Percentiles rank a stretch among this genome's conserved stretches.
Conservation (phyloP, 1,139 yeast genomes). For the Pichia sp. region DNA sequence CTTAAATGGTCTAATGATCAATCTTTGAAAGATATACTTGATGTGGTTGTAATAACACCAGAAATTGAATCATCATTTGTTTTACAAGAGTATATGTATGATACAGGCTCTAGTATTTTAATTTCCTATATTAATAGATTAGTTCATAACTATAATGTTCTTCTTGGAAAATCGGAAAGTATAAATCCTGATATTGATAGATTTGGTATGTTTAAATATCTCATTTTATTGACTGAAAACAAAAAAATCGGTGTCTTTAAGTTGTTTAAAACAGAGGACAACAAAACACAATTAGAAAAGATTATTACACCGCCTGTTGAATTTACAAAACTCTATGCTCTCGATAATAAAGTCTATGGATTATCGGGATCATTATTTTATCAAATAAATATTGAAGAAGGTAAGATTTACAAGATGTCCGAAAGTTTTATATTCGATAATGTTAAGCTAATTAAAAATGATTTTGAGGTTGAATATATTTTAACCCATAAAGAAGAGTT, state of each 20-base stretch:
- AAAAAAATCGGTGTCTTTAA: constrained; percentile 44
- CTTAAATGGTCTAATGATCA: constrained; percentile 45
- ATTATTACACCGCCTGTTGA: constrained; percentile 25
- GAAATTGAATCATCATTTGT: constrained; percentile 32
- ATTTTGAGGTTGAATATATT: constrained; percentile 5
- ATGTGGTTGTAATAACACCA: constrained; percentile 37
- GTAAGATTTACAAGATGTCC: constrained; percentile 12
- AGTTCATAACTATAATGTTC: constrained; percentile 32
- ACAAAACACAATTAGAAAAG: constrained; percentile 2
- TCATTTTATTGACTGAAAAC: constrained; percentile 39
- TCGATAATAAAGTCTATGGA: constrained; percentile 19
- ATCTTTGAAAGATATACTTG: constrained; percentile 36
- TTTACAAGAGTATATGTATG: constrained; percentile 32
- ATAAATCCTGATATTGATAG: constrained; percentile 11
- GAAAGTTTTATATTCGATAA: constrained; percentile 3
- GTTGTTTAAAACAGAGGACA: constrained; percentile 23
- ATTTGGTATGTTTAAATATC: constrained; percentile 47
- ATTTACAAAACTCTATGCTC: constrained; percentile 15
- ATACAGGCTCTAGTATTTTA: constrained; percentile 34
- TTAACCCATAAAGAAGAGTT: constrained; percentile 14
- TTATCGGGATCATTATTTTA: constrained; percentile 12
- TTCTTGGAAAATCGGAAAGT: constrained; percentile 18
- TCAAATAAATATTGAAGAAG: constrained; percentile 18
- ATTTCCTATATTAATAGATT: constrained; percentile 41
- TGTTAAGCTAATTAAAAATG: constrained; percentile 6